A percentile compares a stretch with the other conserved stretches of the same genome.
Evolutionary conservation across 2,329 filamentous ascomycete genomes (phyloP).

Genomic region (Exophiala lecanii-corni): DNA sequence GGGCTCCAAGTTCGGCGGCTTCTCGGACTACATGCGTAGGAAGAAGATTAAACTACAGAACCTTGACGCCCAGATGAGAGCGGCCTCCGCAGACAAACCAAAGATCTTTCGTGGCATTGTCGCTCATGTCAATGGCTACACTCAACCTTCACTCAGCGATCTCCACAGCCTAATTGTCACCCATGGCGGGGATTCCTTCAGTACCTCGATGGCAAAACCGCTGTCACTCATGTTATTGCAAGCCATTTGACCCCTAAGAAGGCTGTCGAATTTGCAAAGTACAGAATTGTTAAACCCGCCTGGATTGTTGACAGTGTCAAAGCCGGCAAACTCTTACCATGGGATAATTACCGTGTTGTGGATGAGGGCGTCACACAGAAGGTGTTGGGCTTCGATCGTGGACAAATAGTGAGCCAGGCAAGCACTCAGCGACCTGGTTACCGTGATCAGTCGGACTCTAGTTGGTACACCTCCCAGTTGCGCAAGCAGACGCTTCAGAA

Average conservation of each 20-base stretch:
- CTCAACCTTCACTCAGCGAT: slow-evolving; percentile 85
- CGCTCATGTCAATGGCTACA: slow-evolving; percentile 91
- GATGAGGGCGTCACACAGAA: slow-evolving; percentile 82
- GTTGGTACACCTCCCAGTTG: slow-evolving; percentile 77
- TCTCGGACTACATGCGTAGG: slow-evolving; percentile 84
- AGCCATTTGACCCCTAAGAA: slow-evolving; percentile 90
- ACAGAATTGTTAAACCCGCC: slow-evolving; percentile 87
- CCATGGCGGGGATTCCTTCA: slow-evolving; percentile 95
- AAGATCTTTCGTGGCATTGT: slow-evolving; percentile 88
- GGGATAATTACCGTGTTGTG: slow-evolving; percentile 78
- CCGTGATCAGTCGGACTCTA: slow-evolving; percentile 71
- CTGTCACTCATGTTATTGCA: slow-evolving; percentile 92
- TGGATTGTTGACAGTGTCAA: slow-evolving; percentile 90
- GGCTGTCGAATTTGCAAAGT: slow-evolving; percentile 76
- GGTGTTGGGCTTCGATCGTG: slow-evolving; percentile 61
- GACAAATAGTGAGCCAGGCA: slow-evolving; percentile 62
- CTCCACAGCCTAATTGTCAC: slow-evolving; percentile 82
- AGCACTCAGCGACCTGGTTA: slow-evolving; percentile 63
- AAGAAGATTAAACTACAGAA: slow-evolving; percentile 99
- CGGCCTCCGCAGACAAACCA: slow-evolving; percentile 64
- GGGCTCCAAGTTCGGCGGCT: slow-evolving; percentile 79
- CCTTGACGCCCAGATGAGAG: slow-evolving; percentile 74
- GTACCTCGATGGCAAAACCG: slow-evolving; percentile 90
- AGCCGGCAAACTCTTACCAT: slow-evolving; percentile 75
- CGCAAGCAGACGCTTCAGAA: slow-evolving; percentile 32